Base-by-base conservation (phyloP, 2,329 filamentous ascomycete genomes). In the Xylaria polymorpha region DNA sequence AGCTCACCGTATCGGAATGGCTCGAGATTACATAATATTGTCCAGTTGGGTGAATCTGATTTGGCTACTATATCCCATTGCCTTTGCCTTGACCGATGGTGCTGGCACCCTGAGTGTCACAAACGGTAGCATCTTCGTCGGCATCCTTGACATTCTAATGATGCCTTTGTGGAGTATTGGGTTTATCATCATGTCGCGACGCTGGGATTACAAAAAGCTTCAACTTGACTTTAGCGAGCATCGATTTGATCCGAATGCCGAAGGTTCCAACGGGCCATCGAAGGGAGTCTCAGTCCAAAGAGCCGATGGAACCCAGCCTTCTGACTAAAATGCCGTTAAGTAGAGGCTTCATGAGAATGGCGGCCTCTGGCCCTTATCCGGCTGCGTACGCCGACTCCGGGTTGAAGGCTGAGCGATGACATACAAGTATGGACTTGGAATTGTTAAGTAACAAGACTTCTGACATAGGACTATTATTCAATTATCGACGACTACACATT, bases 51-150 rank as follows among this genome's bases (percentile, higher is more conserved):
- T 80, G 66, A 85, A 85, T 75, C 75, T 84, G 6, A 74, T 85
- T 41, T 86, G 84, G 85, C 74, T 86, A 43, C 75, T 85, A 29
- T 87, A 87, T 75, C 83, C 85, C 4, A 80, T 87, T 60, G 85
- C 83, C 29, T 87, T 80, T 73, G 85, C 82, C 7, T 73, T 87
- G 18, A 79, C 77, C 14, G 86, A 87, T 70, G 85, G 84, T 32
- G 83, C 83, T 25, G 84, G 86, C 73, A 66, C 75, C 43, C 82
- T 87, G 63, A 78, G 79, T 41, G 80, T 83, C 55, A 83, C 81
- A 0, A 69, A 75, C 20, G 75, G 77, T 59, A 79, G 81, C 64
- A 80, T 86, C 76, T 86, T 83, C 76, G 85, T 85, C 56, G 85
- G 86, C 53, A 79, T 87, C 46, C 79, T 87, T 39, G 86, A 87